Evolutionary conservation across 129 eudicot genomes (phyloP).

Genomic region (Calendula officinalis): DNA sequence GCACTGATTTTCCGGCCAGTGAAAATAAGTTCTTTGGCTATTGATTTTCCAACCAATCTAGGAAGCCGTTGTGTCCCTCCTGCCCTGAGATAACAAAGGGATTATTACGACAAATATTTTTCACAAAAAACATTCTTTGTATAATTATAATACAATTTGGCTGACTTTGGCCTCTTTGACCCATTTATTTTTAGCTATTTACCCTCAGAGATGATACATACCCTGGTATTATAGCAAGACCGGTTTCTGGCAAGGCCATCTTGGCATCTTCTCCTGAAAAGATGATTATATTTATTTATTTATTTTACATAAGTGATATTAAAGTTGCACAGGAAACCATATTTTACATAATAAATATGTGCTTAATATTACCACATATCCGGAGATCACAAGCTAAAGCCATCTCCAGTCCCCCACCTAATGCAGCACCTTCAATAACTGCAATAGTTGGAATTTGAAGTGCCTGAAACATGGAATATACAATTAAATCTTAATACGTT

Average conservation of each 20-base stretch:
- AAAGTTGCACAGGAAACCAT: not conserved
- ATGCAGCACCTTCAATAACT: constrained; percentile 91
- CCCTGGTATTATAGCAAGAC: constrained; percentile 77
- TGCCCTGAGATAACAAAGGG: constrained; percentile 57
- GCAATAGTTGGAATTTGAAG: constrained; percentile 84
- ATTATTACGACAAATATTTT: not conserved
- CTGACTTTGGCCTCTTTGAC: too few species aligned
- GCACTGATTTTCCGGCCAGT: constrained; percentile 81
- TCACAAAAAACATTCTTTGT: not conserved
- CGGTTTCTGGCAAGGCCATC: constrained; percentile 86
- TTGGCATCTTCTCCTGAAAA: constrained; percentile 44
- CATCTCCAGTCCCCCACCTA: constrained; percentile 97
- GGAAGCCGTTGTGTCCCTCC: constrained; percentile 97
- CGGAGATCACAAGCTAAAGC: constrained; percentile 92
- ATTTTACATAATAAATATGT: not conserved
- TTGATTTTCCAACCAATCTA: constrained; percentile 88
- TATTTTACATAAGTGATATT: too few species aligned
- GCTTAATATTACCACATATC: constrained; percentile 65
- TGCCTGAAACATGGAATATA: constrained; percentile 39
- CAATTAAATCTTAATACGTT: not conserved
- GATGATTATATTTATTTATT: not conserved
- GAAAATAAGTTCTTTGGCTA: constrained; percentile 89
- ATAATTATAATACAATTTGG: too few species aligned
- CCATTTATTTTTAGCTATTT: too few species aligned
- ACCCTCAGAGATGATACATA: not conserved